These are phyloP conservation scores for Lanmaoa rubissima DNA, from an alignment of 768 basidiomycete genomes.

Conservation along the genomic window DNA sequence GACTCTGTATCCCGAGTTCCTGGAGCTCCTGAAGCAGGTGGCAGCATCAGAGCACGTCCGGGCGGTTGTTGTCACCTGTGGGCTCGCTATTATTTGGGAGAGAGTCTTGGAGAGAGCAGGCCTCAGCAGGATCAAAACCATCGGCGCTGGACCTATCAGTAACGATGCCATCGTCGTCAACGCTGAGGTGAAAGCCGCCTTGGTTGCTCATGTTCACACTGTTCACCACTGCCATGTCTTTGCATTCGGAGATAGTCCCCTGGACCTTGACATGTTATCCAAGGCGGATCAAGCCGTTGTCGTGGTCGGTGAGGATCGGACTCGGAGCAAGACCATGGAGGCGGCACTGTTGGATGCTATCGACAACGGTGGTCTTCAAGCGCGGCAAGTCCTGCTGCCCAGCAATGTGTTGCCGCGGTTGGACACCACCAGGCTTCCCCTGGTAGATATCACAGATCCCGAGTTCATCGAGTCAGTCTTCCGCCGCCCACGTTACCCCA, in stretches of 20 bases:
- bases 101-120: constrained; percentile 16
- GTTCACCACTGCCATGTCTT: constrained; percentile 11
- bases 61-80: constrained; percentile 15
- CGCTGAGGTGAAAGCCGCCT: constrained; percentile 17
- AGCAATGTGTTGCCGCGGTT: constrained; percentile 11
- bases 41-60: constrained; percentile 17
- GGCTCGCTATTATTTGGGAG: constrained; percentile 9
- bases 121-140: constrained; percentile 13
- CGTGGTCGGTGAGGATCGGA: constrained; percentile 12
- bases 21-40: constrained; percentile 17
- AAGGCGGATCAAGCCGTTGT: constrained; percentile 15
- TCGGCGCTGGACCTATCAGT: constrained; percentile 9
- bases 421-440: constrained; percentile 15
- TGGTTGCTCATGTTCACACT: constrained; percentile 12
- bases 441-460: constrained; percentile 14
- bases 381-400: constrained; percentile 14
- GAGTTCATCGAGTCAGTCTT: constrained; percentile 15
- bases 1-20: constrained; percentile 15
- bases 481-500: constrained; percentile 9
- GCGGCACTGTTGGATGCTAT: constrained; percentile 11
- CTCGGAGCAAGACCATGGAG: constrained; percentile 14
- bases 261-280: constrained; percentile 15
- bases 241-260: constrained; percentile 14
- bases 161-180: constrained; percentile 9
- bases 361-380: constrained; percentile 12